Evolutionary conservation across 2,329 filamentous ascomycete species (phyloP).

Genomic region (Thelonectria blattea): DNA sequence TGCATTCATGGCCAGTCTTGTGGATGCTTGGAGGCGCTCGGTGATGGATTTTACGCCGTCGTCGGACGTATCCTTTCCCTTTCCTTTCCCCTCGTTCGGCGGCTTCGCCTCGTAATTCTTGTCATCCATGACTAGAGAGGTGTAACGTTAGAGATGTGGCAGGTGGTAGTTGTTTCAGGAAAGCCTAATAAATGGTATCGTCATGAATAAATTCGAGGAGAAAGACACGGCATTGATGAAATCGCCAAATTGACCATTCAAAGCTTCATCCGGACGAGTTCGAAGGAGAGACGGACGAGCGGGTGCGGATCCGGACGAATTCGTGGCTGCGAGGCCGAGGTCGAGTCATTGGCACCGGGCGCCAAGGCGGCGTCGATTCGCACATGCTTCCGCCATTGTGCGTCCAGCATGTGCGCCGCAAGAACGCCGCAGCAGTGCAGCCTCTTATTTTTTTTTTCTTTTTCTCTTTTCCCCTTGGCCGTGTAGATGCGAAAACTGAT

Average conservation of each 20-base stretch:
- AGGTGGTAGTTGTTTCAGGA: background rate
- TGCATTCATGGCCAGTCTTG: slow-evolving; percentile 37
- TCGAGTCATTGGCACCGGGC: slow-evolving; percentile 9
- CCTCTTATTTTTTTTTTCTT: too few species aligned
- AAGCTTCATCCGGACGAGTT: background rate
- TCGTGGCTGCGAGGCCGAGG: slow-evolving; percentile 26
- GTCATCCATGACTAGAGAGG: slow-evolving; percentile 8
- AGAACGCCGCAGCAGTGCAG: too few species aligned
- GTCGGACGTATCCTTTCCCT: slow-evolving; percentile 28
- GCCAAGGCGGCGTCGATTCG: slow-evolving; percentile 9
- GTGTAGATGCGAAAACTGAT: slow-evolving; percentile 6
- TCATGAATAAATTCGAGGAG: background rate
- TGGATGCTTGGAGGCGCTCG: slow-evolving; percentile 39
- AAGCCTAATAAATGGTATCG: background rate
- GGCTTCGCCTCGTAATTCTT: slow-evolving; percentile 11
- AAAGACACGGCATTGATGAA: background rate
- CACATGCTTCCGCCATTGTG: slow-evolving; percentile 14
- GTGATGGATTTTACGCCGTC: slow-evolving; percentile 24
- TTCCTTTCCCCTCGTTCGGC: slow-evolving; percentile 16
- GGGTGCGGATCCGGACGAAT: slow-evolving; percentile 33
- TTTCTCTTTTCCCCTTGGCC: background rate
- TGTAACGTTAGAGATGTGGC: background rate
- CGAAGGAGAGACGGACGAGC: slow-evolving; percentile 29
- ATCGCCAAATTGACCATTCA: background rate
- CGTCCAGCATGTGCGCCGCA: background rate